These are phyloP conservation scores for Penicillium paneum DNA, from an alignment of 2,329 filamentous ascomycete species.

Conservation along the genomic window DNA sequence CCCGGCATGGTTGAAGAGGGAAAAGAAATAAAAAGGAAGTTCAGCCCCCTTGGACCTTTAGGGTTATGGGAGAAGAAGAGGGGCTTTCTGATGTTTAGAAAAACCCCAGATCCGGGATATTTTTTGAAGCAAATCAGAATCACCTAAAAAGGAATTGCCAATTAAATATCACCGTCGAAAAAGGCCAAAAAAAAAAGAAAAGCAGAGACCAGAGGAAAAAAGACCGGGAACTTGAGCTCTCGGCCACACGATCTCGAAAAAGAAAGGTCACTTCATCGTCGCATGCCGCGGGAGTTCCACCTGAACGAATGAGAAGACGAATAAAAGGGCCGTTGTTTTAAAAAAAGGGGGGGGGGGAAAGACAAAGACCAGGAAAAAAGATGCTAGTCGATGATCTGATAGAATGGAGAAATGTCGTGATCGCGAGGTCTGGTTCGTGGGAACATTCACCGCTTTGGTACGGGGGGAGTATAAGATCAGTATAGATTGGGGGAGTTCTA, in stretches of 20 bases:
- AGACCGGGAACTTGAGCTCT: conserved; percentile 3
- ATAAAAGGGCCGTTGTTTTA: conserved; percentile 1
- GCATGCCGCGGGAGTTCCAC: conserved; percentile 8
- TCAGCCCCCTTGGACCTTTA: conserved; percentile 10
- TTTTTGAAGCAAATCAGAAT: conserved; percentile 9
- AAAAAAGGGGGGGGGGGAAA: conserved; percentile 1
- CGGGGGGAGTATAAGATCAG: background rate
- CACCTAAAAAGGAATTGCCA: background rate
- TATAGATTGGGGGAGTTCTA: background rate
- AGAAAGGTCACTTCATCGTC: conserved; percentile 6
- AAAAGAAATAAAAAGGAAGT: conserved; percentile 17
- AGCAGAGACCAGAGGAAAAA: background rate
- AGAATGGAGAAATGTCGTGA: conserved; percentile 46
- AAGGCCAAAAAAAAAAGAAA: background rate
- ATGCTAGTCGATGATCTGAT: conserved; percentile 41
- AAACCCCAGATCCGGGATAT: conserved; percentile 15
- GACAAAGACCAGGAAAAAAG: conserved; percentile 5
- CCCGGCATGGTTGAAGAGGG: conserved; percentile 29
- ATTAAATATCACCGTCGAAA: background rate
- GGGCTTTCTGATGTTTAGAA: conserved; percentile 7
- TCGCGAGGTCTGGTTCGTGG: conserved; percentile 32
- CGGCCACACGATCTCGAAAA: conserved; percentile 4
- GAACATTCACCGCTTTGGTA: conserved; percentile 22
- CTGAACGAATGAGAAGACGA: conserved; percentile 5
- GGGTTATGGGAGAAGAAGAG: conserved; percentile 10